Base-by-base conservation (phyloP, 2,329 filamentous ascomycete genomes). In the Aaosphaeria pasadenensis region DNA sequence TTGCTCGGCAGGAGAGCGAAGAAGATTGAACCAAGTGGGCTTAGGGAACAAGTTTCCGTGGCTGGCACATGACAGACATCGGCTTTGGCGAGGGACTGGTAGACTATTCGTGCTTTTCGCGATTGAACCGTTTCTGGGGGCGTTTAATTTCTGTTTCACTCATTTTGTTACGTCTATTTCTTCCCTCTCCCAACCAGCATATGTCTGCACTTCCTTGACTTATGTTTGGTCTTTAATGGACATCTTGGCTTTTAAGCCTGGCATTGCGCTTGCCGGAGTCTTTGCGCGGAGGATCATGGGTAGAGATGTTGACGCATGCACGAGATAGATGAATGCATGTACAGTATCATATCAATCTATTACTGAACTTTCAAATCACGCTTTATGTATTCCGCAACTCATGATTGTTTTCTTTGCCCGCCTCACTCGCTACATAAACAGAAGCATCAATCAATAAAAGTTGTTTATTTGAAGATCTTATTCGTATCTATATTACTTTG, bases 1-100 rank as follows among this genome's bases (percentile, higher is more conserved):
- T 73, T 99, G 44, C 76, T 99, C 4, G 91, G 91, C 31, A 83
- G 91, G 59, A 75, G 84, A 55, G 76, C 76, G 30, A 82, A 79
- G 69, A 77, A 77, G 66, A 55, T 54, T 2, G 71, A 69, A 46
- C 70, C 70, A 1, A 79, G 76, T 56, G 68, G 70, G 4, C 54
- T 80, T 59, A 64, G 77, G 53, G 68, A 77, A 51, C 63, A 75
- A 50, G 61, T 75, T 13, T 57, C 61, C 5, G 66, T 62, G 30
- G 60, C 58, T 3, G 63, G 64, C 17, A 64, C 56, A 63, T 67
- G 62, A 67, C 63, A 58, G 61, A 49, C 59, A 59, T 46, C 57
- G 41, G 47, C 52, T 24, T 52, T 67, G 11, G 48, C 54, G 5
- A 61, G 57, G 38, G 64, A 67, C 53, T 67, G 65, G 64, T 63